Percentiles rank a stretch among this genome's conserved stretches.
Evolutionary conservation across 148 eudicot species (phyloP).

Genomic region (Chenopodium berlandieri): DNA sequence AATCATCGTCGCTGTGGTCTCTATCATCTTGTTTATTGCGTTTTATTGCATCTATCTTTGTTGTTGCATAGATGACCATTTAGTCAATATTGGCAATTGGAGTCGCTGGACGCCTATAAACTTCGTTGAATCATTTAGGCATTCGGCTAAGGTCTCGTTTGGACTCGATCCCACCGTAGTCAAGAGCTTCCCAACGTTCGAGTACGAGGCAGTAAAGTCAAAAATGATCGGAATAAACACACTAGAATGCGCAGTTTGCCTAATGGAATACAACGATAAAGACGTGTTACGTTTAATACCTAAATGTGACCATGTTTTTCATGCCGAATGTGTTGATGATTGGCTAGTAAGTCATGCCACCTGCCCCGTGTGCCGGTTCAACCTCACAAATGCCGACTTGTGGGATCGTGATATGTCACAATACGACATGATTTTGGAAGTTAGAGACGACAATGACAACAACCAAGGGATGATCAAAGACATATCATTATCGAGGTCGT

Average conservation of each 20-base stretch:
- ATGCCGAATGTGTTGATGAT: conserved; percentile 46
- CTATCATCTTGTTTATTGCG: no score
- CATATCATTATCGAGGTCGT: background rate
- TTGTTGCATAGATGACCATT: no score
- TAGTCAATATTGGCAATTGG: no score
- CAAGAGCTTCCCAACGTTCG: conserved; percentile 42
- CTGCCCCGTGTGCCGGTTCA: conserved; percentile 38
- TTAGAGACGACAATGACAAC: background rate
- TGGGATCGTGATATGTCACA: no score
- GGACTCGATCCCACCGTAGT: conserved; percentile 38
- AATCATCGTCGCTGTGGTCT: no score
- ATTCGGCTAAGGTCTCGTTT: conserved; percentile 20
- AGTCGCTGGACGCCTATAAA: no score
- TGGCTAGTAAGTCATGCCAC: conserved; percentile 45
- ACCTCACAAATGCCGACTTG: background rate
- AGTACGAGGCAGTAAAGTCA: conserved; percentile 33
- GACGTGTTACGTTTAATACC: conserved; percentile 49
- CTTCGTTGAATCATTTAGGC: conserved; percentile 23
- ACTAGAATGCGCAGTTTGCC: conserved; percentile 55
- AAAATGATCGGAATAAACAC: conserved; percentile 40
- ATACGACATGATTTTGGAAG: no score
- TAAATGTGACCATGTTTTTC: conserved; percentile 51
- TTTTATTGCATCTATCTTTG: no score
- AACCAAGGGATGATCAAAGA: background rate
- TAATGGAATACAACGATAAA: conserved; percentile 46